Conservation (phyloP, 1,284 basidiomycete genomes). For the Pterulicium gracile region DNA sequence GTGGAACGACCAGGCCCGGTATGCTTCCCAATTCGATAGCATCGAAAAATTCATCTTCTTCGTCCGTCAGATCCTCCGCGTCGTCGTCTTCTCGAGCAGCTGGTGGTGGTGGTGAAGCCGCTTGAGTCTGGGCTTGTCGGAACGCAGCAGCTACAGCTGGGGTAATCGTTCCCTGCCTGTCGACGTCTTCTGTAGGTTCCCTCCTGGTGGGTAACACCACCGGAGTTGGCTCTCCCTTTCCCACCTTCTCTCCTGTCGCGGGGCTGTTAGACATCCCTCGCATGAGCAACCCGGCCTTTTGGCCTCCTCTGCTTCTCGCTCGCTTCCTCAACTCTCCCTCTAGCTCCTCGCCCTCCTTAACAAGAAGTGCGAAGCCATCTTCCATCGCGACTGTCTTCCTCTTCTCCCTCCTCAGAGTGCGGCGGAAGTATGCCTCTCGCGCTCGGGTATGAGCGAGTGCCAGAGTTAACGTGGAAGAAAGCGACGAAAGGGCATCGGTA, state of each 20-base stretch:
- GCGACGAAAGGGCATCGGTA: background rate
- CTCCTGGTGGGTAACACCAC: background rate
- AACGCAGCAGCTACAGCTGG: too few species aligned
- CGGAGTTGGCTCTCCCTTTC: constrained; percentile 4
- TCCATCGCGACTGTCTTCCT: constrained; percentile 83
- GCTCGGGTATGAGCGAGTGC: constrained; percentile 35
- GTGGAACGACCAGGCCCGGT: constrained; percentile 62
- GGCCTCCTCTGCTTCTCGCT: constrained; percentile 38
- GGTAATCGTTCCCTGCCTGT: background rate
- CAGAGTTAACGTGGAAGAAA: background rate
- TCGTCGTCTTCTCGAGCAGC: constrained; percentile 17
- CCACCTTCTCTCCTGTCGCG: constrained; percentile 6
- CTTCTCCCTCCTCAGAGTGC: constrained; percentile 54
- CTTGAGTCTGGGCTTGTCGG: background rate
- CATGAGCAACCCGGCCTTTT: constrained; percentile 18
- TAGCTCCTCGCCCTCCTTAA: constrained; percentile 77
- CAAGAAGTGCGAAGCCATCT: constrained; percentile 81
- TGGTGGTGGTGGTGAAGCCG: background rate
- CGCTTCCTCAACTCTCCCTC: constrained; percentile 69
- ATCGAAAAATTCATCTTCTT: constrained; percentile 97
- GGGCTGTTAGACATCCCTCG: constrained; percentile 13
- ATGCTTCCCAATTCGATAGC: constrained; percentile 82
- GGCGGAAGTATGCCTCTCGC: constrained; percentile 76
- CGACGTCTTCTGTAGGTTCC: background rate
- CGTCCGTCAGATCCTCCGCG: constrained; percentile 59